Base-by-base conservation (phyloP, 2,329 filamentous ascomycete species). In the Colletotrichum sp. region DNA sequence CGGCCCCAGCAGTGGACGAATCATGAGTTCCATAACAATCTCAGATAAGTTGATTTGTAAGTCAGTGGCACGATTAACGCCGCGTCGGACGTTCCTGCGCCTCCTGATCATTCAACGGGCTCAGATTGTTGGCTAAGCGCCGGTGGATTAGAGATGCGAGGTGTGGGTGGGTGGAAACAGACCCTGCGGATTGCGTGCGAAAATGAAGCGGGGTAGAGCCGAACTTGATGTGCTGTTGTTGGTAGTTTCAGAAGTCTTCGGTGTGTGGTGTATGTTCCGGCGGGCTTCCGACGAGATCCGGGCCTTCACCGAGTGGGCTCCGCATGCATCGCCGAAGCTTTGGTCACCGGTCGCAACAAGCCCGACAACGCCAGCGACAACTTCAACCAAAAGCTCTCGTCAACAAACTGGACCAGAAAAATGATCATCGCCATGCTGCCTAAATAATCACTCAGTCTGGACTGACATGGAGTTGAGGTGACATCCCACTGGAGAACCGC, bases 81-180 rank as follows among this genome's bases (percentile, higher is more conserved):
- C 34, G 64, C 4, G 10, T 34, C 49, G 34, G 59, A 60, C 57
- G 6, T 32, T 9, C 12, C 39, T 52, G 68, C 59, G 32, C 16
- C 32, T 26, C 21, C n/a, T 3, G 18, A 15, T 21, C 39, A 67
- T 60, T 65, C 62, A 68, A 72, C 8, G 9, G 62, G 30, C 34
- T 32, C 2, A 6, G 15, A 63, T 28, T 21, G 34, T 24, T 55
- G 55, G 69, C 32, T 10, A 57, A 28, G 30, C 8, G 63, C 7
- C n/a, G 10, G 63, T 18, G 30, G 21, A 59, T 24, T 52, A 21
- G 18, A 32, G 24, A 34, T 36, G 57, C 15, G 9, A 73, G 13
- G 30, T 60, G 73, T 73, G 70, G 73, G 63, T 76, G 64, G 34
- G 73, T 76, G 70, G 70, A 64, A 73, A 66, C 28, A 5, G 26